Percentiles rank a stretch among this genome's conserved stretches.
Conservation (phyloP, 495 filamentous ascomycete species). For the Talaromyces liani region DNA sequence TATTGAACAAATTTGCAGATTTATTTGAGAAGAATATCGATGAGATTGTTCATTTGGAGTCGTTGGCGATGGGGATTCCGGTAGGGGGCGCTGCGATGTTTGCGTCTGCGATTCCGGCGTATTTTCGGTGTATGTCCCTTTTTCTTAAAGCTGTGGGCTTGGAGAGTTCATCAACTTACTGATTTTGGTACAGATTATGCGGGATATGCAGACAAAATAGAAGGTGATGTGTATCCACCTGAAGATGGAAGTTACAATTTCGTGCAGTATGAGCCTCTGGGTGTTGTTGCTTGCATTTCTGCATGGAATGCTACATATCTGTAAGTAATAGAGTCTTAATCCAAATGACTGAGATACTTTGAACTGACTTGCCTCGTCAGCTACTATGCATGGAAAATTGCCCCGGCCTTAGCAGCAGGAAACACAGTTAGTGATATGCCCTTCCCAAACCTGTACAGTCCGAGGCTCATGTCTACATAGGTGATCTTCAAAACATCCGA, state of each 20-base stretch:
- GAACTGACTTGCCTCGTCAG: neutral
- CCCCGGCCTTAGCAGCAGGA: conserved; percentile 48
- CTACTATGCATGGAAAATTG: conserved; percentile 35
- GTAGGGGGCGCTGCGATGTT: conserved; percentile 18
- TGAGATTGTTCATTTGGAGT: conserved; percentile 21
- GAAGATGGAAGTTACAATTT: conserved; percentile 19
- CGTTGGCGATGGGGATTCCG: conserved; percentile 20
- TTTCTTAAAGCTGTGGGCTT: no score
- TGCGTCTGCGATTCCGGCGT: conserved; percentile 13
- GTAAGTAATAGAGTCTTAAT: conserved; percentile 8
- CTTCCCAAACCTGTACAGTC: neutral
- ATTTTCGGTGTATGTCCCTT: conserved; percentile 14
- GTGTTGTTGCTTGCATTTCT: conserved; percentile 29
- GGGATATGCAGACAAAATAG: conserved; percentile 29
- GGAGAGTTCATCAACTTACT: no score
- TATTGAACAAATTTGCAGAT: conserved; percentile 37
- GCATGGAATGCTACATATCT: conserved; percentile 27
- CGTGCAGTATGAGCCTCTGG: conserved; percentile 26
- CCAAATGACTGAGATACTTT: no score
- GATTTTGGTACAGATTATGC: conserved; percentile 24
- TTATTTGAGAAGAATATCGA: conserved; percentile 20
- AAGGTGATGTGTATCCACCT: conserved; percentile 21
- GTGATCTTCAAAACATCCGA: conserved; percentile 89
- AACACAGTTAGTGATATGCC: conserved; percentile 28
- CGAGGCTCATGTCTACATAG: neutral